Evolutionary conservation across 306 rosid genomes (phyloP).

Genomic region (Hylodesmum podocarpum): DNA sequence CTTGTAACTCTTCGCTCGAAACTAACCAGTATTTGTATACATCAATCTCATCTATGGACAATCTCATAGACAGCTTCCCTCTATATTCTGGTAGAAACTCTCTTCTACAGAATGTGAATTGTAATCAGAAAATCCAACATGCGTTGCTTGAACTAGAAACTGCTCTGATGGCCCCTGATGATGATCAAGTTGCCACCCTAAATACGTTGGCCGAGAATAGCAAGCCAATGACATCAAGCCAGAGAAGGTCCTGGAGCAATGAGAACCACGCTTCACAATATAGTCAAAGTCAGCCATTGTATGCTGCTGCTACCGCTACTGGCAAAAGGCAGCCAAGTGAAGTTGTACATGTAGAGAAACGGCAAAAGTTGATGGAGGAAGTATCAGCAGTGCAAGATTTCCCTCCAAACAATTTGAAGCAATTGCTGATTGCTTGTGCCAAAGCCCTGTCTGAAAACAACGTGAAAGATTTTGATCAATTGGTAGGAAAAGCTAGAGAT

Average conservation of each 20-base stretch:
- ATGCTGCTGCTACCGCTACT: slow-evolving; percentile 32
- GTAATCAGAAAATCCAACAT: slow-evolving; percentile 43
- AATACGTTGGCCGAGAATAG: slow-evolving; percentile 43
- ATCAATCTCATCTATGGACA: slow-evolving; percentile 42
- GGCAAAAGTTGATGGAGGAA: slow-evolving; percentile 61
- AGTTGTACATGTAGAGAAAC: slow-evolving; percentile 49
- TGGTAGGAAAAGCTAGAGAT: slow-evolving; percentile 59
- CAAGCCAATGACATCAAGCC: slow-evolving; percentile 33
- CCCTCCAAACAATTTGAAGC: slow-evolving; percentile 54
- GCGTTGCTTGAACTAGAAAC: slow-evolving; percentile 72
- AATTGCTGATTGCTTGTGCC: slow-evolving; percentile 82
- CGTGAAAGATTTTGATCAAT: slow-evolving; percentile 46
- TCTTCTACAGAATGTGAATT: slow-evolving; percentile 43
- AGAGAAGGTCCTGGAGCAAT: slow-evolving; percentile 52
- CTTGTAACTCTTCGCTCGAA: slow-evolving; percentile 55
- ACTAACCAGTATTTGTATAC: slow-evolving; percentile 40
- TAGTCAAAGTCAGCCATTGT: slow-evolving; percentile 47
- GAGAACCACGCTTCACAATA: slow-evolving; percentile 40
- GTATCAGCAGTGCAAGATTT: slow-evolving; percentile 38
- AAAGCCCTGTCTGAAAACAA: slow-evolving; percentile 63
- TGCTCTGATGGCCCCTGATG: slow-evolving; percentile 84
- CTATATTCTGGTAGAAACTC: slow-evolving; percentile 43
- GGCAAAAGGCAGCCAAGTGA: slow-evolving; percentile 45
- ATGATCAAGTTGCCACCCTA: slow-evolving; percentile 44
- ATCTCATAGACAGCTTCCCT: slow-evolving; percentile 35